Evolutionary conservation across 352 stramenopile species (phyloP).

Genomic region (Pythium monospermum): DNA sequence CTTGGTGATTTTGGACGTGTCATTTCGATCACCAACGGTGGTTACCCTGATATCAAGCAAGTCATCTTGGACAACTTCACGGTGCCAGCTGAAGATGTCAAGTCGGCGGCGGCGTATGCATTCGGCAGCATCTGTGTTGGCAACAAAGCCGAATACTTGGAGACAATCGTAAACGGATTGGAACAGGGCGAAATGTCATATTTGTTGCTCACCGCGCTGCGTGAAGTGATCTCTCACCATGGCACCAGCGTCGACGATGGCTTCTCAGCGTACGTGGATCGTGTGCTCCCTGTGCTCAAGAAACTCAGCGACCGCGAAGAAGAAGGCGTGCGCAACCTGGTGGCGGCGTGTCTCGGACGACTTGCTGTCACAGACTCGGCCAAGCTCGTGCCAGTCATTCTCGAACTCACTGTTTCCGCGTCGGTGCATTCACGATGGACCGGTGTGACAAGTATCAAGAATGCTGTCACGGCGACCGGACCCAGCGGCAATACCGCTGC

Average conservation of each 20-base stretch:
- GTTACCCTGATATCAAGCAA: conserved; percentile 80
- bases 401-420: conserved; percentile 60
- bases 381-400: conserved; percentile 88
- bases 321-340: conserved; percentile 96
- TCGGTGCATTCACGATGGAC: conserved; percentile 83
- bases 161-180: conserved; percentile 92
- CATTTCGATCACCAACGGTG: conserved; percentile 70
- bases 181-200: conserved; percentile 93
- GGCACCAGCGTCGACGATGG: conserved; percentile 69
- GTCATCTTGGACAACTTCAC: conserved; percentile 90
- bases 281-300: conserved; percentile 93
- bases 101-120: conserved; percentile 94
- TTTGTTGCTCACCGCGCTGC: conserved; percentile 93
- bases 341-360: conserved; percentile 96
- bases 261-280: conserved; percentile 69
- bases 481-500: conserved; percentile 29
- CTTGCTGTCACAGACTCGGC: conserved; percentile 89
- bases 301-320: conserved; percentile 90
- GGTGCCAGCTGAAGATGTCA: conserved; percentile 90
- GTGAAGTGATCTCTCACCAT: conserved; percentile 93
- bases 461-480: conserved; percentile 40
- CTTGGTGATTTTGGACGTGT: conserved; percentile 94
- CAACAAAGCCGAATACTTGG: conserved; percentile 86
- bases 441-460: conserved; percentile 92
- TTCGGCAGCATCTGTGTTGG: conserved; percentile 95